Base-by-base conservation (phyloP, 2,329 filamentous ascomycete species). In the Hymenoscyphus albidus region DNA sequence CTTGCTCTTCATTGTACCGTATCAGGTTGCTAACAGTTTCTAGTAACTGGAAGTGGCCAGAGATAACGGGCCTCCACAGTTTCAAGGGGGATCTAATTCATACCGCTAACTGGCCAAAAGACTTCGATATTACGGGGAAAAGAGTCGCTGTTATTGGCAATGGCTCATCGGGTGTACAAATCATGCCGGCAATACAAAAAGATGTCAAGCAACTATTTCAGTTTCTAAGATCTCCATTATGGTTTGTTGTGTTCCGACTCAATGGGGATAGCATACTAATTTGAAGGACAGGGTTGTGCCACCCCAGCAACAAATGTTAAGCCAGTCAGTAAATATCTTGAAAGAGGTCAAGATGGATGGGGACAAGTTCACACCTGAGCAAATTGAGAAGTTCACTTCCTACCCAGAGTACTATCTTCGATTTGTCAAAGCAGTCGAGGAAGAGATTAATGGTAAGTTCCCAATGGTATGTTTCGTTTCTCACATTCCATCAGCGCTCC, bases 81-180 rank as follows among this genome's bases (percentile, higher is more conserved):
- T 71, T 70, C 55, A 65, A 81, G 70, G 86, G 86, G 0, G 65
- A 80, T 0, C 76, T 89, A 0, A 78, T 85, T 5, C 87, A 89
- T 68, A 83, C 85, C 0, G 86, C 86, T 0, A 80, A 86, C 66
- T 89, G 85, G 86, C 77, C 85, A 85, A 67, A 65, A 14, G 78
- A 77, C 54, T 81, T 79, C 65, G 78, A 82, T 67, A 80, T 81
- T 60, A 73, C 68, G 22, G 76, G 77, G 62, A 83, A 83, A 71
- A 76, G 74, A 63, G 74, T 84, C 13, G 82, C 79, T 7, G 72
- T 84, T 7, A 79, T 84, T 60, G 82, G 82, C 22, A 82, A 81
- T 67, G 82, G 82, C 9, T 81, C 81, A 9, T 82, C 80, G 65
- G 79, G 78, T 2, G 82, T 84, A 65, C 82, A 85, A 65, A 82